phyloP scores from a whole-genome alignment of 1,139 yeast species.

The Taiozyma sp. region DNA sequence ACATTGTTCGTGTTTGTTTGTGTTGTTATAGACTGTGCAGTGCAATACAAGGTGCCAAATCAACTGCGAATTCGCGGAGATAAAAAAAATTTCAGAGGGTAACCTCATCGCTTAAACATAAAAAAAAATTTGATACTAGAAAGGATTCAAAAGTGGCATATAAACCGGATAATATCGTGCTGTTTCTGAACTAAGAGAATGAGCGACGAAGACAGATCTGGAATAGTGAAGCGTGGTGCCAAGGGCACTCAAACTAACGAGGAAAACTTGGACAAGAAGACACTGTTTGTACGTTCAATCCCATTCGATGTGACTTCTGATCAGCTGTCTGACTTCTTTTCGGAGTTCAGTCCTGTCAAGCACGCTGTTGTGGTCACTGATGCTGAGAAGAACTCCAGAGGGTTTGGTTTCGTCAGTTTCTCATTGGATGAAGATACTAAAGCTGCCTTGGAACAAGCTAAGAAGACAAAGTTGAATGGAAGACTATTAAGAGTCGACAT shows the following conservation, averaged over 20 bases:
- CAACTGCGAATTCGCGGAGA: neutral
- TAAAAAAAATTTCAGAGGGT: slow-evolving; percentile 4
- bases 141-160: neutral
- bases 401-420: slow-evolving; percentile 95
- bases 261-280: slow-evolving; percentile 40
- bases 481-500: slow-evolving; percentile 72
- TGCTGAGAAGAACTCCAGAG: slow-evolving; percentile 67
- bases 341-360: slow-evolving; percentile 90
- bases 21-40: neutral
- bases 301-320: slow-evolving; percentile 82
- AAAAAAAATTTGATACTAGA: neutral
- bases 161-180: neutral
- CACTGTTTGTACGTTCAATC: slow-evolving; percentile 78
- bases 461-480: slow-evolving; percentile 61
- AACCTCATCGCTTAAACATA: slow-evolving; percentile 10
- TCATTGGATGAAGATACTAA: slow-evolving; percentile 80
- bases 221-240: neutral
- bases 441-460: slow-evolving; percentile 67
- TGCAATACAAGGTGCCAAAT: neutral
- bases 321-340: slow-evolving; percentile 75
- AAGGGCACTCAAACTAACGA: neutral
- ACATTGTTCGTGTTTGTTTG: neutral
- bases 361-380: slow-evolving; percentile 93
- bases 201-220: slow-evolving; percentile 1
- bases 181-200: neutral